Evolutionary conservation across 306 rosid species (phyloP).

Genomic region (Mimosa bimucronata): DNA sequence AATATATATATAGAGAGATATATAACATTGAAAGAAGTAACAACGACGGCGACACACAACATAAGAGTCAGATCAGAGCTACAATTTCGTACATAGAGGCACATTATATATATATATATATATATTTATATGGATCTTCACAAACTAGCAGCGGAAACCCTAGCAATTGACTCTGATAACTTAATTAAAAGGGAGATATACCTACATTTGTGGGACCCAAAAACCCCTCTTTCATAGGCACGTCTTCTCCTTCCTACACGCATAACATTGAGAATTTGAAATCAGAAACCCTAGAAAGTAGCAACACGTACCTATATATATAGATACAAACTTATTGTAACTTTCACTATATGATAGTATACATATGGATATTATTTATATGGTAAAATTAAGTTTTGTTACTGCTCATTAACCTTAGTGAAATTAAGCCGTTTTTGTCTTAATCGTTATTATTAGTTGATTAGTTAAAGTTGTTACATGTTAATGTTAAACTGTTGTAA

Average conservation of each 20-base stretch:
- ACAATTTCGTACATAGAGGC: background rate
- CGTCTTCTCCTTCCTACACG: conserved; percentile 78
- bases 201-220: conserved; percentile 64
- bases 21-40: background rate
- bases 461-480: too few species aligned
- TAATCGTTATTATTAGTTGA: too few species aligned
- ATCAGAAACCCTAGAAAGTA: conserved; percentile 41
- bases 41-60: conserved; percentile 3
- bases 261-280: conserved; percentile 11
- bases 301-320: background rate
- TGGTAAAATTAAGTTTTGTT: background rate
- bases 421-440: too few species aligned
- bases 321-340: too few species aligned
- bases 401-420: too few species aligned
- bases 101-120: too few species aligned
- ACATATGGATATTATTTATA: too few species aligned
- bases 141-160: conserved; percentile 16
- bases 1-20: too few species aligned
- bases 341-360: background rate
- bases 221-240: conserved; percentile 73
- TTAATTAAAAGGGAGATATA: conserved; percentile 69
- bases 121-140: too few species aligned
- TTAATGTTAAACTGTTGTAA: too few species aligned
- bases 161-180: background rate
- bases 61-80: conserved; percentile 21